These are phyloP conservation scores for Cercospora beticola DNA, from an alignment of 2,329 filamentous ascomycete species.

Conservation along the genomic window DNA sequence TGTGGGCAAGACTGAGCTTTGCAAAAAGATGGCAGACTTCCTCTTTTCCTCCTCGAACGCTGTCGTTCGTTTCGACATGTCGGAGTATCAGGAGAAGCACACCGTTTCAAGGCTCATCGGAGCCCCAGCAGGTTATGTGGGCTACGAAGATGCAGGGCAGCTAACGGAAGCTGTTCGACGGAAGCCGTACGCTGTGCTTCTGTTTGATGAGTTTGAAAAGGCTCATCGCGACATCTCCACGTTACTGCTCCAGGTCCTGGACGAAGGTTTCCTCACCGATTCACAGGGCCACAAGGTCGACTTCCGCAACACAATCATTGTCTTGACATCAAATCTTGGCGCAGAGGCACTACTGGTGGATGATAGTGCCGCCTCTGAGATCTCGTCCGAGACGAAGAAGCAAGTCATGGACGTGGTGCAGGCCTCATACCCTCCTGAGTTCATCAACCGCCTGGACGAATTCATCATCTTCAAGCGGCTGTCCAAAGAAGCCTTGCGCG, in stretches of 20 bases:
- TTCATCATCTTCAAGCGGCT: conserved; percentile 95
- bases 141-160: conserved; percentile 95
- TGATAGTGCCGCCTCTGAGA: conserved; percentile 39
- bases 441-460: conserved; percentile 93
- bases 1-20: conserved; percentile 95
- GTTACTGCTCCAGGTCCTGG: conserved; percentile 86
- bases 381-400: conserved; percentile 70
- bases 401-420: conserved; percentile 88
- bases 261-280: conserved; percentile 94
- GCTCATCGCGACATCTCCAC: conserved; percentile 93
- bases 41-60: conserved; percentile 90
- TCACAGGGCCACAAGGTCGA: conserved; percentile 95
- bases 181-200: conserved; percentile 90
- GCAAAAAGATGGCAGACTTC: conserved; percentile 92
- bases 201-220: conserved; percentile 98
- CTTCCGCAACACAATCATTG: conserved; percentile 94
- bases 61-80: conserved; percentile 95
- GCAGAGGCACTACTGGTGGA: conserved; percentile 78
- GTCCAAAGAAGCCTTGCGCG: conserved; percentile 72
- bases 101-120: conserved; percentile 92
- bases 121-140: conserved; percentile 89
- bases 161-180: conserved; percentile 91
- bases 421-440: conserved; percentile 77
- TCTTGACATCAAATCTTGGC: conserved; percentile 92
- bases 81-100: conserved; percentile 95